Evolutionary conservation across 139 green algal species (phyloP).

Genomic region (Deuterostichococcus epilithicus): DNA sequence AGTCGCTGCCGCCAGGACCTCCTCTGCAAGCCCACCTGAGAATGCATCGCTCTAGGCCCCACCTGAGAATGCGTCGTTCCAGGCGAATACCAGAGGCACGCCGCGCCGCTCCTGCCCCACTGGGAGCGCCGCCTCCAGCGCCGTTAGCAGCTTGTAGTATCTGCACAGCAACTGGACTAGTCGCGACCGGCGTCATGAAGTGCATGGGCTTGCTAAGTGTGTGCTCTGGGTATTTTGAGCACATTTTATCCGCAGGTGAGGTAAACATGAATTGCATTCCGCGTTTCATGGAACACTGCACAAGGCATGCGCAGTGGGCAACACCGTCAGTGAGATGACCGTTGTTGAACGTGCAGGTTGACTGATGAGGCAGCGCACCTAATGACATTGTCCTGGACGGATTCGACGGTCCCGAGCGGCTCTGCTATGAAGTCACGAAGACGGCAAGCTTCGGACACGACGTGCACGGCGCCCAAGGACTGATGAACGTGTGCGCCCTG

Average conservation of each 20-base stretch:
- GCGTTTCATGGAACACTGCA: too few relatives aligned
- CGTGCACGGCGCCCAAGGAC: background rate
- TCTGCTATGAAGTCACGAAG: background rate
- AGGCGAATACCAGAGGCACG: background rate
- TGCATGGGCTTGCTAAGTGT: too few relatives aligned
- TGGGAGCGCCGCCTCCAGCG: background rate
- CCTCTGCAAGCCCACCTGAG: too few relatives aligned
- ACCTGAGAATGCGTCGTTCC: background rate
- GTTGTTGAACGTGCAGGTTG: too few relatives aligned
- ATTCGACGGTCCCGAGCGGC: background rate
- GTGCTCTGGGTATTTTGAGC: too few relatives aligned
- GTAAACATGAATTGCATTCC: too few relatives aligned
- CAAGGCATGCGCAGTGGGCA: too few relatives aligned
- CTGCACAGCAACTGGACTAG: background rate
- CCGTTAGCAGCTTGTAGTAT: background rate
- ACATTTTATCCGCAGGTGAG: too few relatives aligned
- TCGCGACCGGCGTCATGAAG: too few relatives aligned
- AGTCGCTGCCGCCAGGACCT: too few relatives aligned
- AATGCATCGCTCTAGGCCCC: background rate
- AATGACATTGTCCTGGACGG: background rate
- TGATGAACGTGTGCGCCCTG: background rate
- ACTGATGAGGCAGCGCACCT: background rate
- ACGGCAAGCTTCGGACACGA: background rate
- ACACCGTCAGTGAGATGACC: too few relatives aligned
- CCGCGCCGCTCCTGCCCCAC: background rate